These are phyloP conservation scores for Bryoglossum gracile DNA, from an alignment of 495 filamentous ascomycete genomes.

Conservation along the genomic window DNA sequence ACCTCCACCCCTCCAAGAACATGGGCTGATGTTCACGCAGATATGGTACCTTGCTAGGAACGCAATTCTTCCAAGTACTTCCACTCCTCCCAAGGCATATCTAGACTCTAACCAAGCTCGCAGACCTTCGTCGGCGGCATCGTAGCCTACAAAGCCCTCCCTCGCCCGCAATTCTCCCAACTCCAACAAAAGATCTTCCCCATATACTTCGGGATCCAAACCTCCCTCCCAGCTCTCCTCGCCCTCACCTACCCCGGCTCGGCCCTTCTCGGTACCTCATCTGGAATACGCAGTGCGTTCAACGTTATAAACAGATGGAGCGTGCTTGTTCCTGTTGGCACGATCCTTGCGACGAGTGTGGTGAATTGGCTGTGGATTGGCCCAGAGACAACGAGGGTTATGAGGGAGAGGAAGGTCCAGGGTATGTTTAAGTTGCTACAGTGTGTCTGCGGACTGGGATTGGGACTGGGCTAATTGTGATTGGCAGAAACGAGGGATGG, in stretches of 20 bases:
- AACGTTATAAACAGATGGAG: constrained; percentile 46
- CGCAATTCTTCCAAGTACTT: constrained; percentile 71
- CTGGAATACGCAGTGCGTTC: constrained; percentile 48
- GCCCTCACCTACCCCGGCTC: constrained; percentile 72
- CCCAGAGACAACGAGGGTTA: constrained; percentile 63
- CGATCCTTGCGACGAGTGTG: constrained; percentile 55
- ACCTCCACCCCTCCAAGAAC: not conserved
- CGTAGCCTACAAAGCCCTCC: constrained; percentile 63
- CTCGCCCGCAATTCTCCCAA: constrained; percentile 70
- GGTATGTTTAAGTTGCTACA: constrained; percentile 35
- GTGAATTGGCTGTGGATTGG: constrained; percentile 61
- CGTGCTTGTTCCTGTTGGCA: constrained; percentile 57
- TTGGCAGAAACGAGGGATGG: constrained; percentile 62
- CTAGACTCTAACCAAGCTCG: not conserved
- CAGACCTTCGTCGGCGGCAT: constrained; percentile 76
- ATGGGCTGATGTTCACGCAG: constrained; percentile 32
- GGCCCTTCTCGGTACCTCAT: constrained; percentile 27
- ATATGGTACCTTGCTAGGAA: constrained; percentile 73
- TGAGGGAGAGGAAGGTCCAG: constrained; percentile 68
- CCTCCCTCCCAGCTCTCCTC: constrained; percentile 60
- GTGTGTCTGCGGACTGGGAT: constrained; percentile 13
- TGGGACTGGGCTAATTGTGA: too few species aligned
- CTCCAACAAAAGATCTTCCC: constrained; percentile 79
- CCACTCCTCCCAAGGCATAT: not conserved
- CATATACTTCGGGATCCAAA: constrained; percentile 77